Evolutionary conservation across 192 early-diverging fungal genomes (phyloP), one percentile per base, ranked within the genome.

Genomic region (Haplosporangium gracile): DNA sequence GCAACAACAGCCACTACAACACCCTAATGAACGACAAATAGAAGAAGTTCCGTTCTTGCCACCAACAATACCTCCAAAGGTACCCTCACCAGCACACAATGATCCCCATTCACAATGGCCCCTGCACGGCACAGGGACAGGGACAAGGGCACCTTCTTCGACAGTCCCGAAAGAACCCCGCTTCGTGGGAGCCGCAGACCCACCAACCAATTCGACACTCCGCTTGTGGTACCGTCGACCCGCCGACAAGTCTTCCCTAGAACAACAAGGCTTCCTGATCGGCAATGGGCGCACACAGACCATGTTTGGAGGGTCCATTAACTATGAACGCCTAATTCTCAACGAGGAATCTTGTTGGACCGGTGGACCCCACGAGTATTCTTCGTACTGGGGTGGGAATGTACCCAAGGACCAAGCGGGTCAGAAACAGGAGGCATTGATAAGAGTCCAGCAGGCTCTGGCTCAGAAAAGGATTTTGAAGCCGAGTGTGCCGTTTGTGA

Each of bases 261-360:
- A 47, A 24, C 55, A 71, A 24, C 49, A 38, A 20, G 49, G 49
- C 15, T 29, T 78, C 2, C 40, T 78, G 16, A 71, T 78, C 69
- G 77, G 77, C 45, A 78, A 78, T 69, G 77, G 77, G 2, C 68
- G 57, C 13, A 42, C 47, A 18, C 77, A 78, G 39, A 70, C 57
- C 42, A 36, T 78, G 7, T 40, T 72, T n/a, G 47, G 47, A 9
- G 77, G 77, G 4, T 26, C 55, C 29, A 39, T 78, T 69, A 78
- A 78, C n/a, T 43, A 55, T 18, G 77, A 78, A 20, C 77, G 77
- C 15, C 45, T 78, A 16, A 36, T 71, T 3, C 36, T 78, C 29
- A 47, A 29, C 29, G 69, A 78, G 11, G 47, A 49, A 24, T 78
- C 77, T 4, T 55, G 45, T 39, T 78, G 77, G 77, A 53, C 77